These are phyloP conservation scores for Trichoderma koningii DNA, from an alignment of 2,329 filamentous ascomycete species.

Conservation along the genomic window DNA sequence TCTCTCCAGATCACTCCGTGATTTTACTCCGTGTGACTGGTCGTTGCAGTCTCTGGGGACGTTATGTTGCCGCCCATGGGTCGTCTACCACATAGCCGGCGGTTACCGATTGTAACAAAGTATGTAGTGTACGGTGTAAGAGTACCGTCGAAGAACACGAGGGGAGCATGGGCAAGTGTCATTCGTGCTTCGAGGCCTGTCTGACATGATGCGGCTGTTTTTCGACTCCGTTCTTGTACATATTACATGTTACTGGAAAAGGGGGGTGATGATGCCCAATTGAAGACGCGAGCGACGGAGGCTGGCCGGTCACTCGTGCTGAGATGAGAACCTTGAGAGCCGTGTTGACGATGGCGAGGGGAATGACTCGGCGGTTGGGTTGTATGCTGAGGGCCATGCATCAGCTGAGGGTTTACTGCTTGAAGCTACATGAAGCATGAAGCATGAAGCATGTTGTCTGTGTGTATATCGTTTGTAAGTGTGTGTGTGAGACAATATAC, in stretches of 20 bases:
- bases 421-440: neutral
- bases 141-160: neutral
- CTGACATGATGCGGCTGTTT: no score
- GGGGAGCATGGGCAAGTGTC: neutral
- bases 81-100: neutral
- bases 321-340: neutral
- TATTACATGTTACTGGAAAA: no score
- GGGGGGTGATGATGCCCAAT: slow-evolving; percentile 11
- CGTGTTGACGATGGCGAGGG: neutral
- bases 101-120: neutral
- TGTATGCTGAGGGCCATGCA: neutral
- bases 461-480: neutral
- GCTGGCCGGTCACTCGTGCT: neutral
- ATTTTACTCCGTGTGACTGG: neutral
- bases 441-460: neutral
- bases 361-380: slow-evolving; percentile 10
- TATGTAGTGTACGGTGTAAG: neutral
- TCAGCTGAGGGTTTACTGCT: neutral
- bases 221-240: no score
- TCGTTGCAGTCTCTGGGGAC: neutral
- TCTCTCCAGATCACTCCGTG: slow-evolving; percentile 1
- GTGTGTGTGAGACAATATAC: neutral
- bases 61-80: neutral
- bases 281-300: slow-evolving; percentile 7
- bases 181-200: slow-evolving; percentile 9